A percentile compares a stretch with the other conserved stretches of the same genome.
phyloP scores from a whole-genome alignment of 306 rosid genomes.

The Inga leiocalycina region DNA sequence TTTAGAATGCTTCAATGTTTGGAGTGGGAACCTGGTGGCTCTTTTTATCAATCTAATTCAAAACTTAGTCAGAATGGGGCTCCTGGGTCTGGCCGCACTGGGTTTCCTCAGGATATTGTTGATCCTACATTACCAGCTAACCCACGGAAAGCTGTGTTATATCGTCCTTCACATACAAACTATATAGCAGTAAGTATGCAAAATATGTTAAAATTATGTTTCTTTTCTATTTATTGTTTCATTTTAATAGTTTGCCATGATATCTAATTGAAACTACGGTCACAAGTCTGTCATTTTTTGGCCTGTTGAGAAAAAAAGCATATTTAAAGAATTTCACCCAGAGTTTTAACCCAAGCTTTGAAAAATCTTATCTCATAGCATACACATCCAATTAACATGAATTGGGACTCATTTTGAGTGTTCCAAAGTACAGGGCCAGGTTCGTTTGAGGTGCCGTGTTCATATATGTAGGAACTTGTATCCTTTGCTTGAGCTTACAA shows the following conservation, averaged over 20 bases:
- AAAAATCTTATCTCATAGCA: not conserved
- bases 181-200: constrained; percentile 85
- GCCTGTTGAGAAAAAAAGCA: not conserved
- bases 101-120: constrained; percentile 74
- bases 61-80: constrained; percentile 74
- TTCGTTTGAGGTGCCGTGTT: not conserved
- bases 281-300: not conserved
- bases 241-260: constrained; percentile 26
- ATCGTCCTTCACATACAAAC: constrained; percentile 83
- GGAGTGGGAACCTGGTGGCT: constrained; percentile 99
- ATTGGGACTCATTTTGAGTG: not conserved
- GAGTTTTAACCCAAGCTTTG: not conserved
- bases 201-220: constrained; percentile 1
- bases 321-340: too few species aligned
- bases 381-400: not conserved
- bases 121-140: constrained; percentile 93
- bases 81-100: constrained; percentile 60
- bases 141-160: constrained; percentile 85
- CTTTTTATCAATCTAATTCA: constrained; percentile 67
- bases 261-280: not conserved
- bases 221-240: not conserved
- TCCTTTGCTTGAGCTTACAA: too few species aligned
- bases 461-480: too few species aligned
- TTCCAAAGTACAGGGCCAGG: not conserved
- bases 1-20: constrained; percentile 95